Base-by-base conservation (phyloP, 2,329 filamentous ascomycete species). In the Fusarium algeriense region DNA sequence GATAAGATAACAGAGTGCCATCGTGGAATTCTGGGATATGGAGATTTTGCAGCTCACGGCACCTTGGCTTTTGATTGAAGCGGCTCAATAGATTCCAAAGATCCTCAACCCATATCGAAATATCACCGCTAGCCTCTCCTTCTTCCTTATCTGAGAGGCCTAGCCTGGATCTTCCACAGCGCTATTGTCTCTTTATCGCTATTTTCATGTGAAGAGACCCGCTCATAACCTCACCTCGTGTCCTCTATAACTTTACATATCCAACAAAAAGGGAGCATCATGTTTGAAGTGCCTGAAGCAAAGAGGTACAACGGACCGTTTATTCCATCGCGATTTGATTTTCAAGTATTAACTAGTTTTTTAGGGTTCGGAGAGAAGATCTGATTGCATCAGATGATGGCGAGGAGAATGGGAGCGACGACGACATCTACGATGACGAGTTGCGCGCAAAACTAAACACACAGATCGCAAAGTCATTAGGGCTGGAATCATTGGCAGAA, bases 341-440 rank as follows among this genome's bases (percentile, higher is more conserved):
- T 13, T 17, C 32, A 26, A 32, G 6, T 59, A 37, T 65, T 75
- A 50, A 76, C 34, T 23, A 12, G 23, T 15, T 26, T 15, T 35
- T 12, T 59, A 89, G 88, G 68, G 85, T 90, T 58, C 85, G 88
- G 34, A 84, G 89, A 59, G 83, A 86, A 69, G 87, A 90, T 41
- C 79, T 90, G 23, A 81, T 83, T 61, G 80, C 77, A 49, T 82
- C 82, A 14, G 78, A 78, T 48, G 73, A 71, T 15, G 74, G 72
- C 6, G 67, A 67, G 15, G 61, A 64, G 35, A 74, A 73, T 46
- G 76, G 77, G 35, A 67, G 66, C n/a, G 76, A 73, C 23, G 78
- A 82, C 38, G 78, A 80, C 5, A 75, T 73, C 58, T 78, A 78
- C 49, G 77, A 83, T 44, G 79, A 78, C 8, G 82, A 82, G 43